Percentiles rank a stretch among this genome's conserved stretches.
Conservation (phyloP, 352 stramenopile species). For the Blastocystis sp. region DNA sequence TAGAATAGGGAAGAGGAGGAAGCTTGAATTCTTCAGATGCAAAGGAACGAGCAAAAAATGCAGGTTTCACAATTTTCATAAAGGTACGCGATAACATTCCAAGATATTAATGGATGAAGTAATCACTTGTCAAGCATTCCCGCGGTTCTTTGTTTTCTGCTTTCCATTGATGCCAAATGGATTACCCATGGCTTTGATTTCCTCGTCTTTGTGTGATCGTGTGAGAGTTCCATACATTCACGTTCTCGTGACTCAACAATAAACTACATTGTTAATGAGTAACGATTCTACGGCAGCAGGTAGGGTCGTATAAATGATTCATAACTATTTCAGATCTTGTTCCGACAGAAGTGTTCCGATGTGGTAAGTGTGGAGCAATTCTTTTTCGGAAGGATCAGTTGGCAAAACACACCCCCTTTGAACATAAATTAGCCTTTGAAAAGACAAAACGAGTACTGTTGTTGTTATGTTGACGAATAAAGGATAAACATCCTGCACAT, state of each 20-base stretch:
- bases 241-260: too few relatives aligned
- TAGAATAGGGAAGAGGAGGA: slow-evolving; percentile 75
- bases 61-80: background rate
- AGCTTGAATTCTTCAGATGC: slow-evolving; percentile 10
- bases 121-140: too few relatives aligned
- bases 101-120: background rate
- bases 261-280: background rate
- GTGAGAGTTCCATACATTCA: too few relatives aligned
- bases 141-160: too few relatives aligned
- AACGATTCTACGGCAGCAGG: background rate
- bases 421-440: slow-evolving; percentile 43
- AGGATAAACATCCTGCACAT: slow-evolving; percentile 52
- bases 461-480: background rate
- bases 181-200: too few relatives aligned
- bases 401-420: background rate
- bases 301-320: background rate
- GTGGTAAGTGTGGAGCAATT: slow-evolving; percentile 39
- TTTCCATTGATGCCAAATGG: too few relatives aligned
- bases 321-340: slow-evolving; percentile 42
- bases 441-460: slow-evolving; percentile 15
- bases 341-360: slow-evolving; percentile 51
- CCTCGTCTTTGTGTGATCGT: too few relatives aligned
- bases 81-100: background rate
- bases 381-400: slow-evolving; percentile 47
- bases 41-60: slow-evolving; percentile 7